These are phyloP conservation scores for Lunularia cruciata DNA, from an alignment of 225 moss, liverwort and hornwort genomes.

Conservation along the genomic window DNA sequence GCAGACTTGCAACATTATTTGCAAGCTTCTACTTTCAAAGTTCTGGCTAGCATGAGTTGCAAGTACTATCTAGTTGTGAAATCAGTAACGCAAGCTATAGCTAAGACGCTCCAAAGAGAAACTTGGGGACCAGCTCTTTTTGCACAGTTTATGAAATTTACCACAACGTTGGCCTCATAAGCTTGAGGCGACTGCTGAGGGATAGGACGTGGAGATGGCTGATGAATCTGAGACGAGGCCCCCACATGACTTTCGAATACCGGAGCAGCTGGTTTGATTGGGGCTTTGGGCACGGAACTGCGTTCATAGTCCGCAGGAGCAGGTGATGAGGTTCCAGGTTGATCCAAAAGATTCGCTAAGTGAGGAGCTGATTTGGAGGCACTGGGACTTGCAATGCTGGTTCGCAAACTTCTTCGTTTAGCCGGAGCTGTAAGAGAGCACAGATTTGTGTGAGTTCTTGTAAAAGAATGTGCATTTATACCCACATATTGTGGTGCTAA, in stretches of 20 bases:
- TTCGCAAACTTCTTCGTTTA: slow-evolving; percentile 5
- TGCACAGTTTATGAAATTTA: background rate
- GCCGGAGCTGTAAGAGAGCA: slow-evolving; percentile 9
- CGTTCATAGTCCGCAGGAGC: background rate
- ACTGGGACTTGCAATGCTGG: background rate
- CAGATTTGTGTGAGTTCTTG: background rate
- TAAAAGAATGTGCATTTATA: no score
- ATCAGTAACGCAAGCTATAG: background rate
- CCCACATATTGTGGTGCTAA: no score
- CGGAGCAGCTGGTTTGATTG: background rate
- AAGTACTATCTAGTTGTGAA: no score
- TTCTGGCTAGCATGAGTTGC: no score
- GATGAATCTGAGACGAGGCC: slow-evolving; percentile 20
- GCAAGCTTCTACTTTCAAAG: no score
- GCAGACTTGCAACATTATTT: background rate
- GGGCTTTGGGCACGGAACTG: slow-evolving; percentile 5
- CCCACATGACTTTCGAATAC: slow-evolving; percentile 17
- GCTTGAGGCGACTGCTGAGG: slow-evolving; percentile 6
- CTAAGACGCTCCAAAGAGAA: background rate
- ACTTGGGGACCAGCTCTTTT: background rate
- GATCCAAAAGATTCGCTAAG: slow-evolving; percentile 1
- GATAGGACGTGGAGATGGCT: slow-evolving; percentile 8
- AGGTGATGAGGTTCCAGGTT: slow-evolving; percentile 20
- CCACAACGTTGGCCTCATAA: slow-evolving; percentile 19
- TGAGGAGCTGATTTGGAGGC: slow-evolving; percentile 4